Evolutionary conservation across 805 yeast genomes (phyloP).

Genomic region (Lipomyces sp.): DNA sequence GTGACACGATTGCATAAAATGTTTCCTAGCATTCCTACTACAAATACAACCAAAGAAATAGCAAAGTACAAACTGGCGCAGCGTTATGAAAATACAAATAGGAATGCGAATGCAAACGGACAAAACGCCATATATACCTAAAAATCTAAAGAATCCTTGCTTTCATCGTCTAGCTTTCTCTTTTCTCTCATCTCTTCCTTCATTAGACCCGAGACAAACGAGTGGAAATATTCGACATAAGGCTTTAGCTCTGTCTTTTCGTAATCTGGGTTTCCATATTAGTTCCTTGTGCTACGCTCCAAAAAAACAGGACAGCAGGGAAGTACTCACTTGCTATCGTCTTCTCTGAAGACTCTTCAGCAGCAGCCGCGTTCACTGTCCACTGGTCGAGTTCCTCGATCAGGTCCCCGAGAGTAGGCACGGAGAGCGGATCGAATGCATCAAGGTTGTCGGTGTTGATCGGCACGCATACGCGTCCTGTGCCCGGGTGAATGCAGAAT

Average conservation of each 20-base stretch:
- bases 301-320: neutral
- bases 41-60: neutral
- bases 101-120: too few relatives aligned
- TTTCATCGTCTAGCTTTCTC: conserved; percentile 41
- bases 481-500: conserved; percentile 93
- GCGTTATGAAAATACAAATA: too few relatives aligned
- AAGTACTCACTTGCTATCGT: conserved; percentile 7
- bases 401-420: conserved; percentile 69
- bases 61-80: too few relatives aligned
- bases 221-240: conserved; percentile 62
- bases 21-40: neutral
- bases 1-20: neutral
- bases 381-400: conserved; percentile 57
- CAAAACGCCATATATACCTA: too few relatives aligned
- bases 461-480: conserved; percentile 80
- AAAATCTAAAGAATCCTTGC: conserved; percentile 19
- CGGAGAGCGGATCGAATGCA: conserved; percentile 71
- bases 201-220: conserved; percentile 56
- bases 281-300: conserved; percentile 15
- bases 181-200: conserved; percentile 51
- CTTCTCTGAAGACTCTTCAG: conserved; percentile 6
- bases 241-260: conserved; percentile 69
- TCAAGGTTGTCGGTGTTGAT: conserved; percentile 38
- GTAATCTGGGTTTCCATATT: conserved; percentile 41
- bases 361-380: conserved; percentile 1